Base-by-base conservation (phyloP, 345 rosid genomes). In the Populus deltoides region DNA sequence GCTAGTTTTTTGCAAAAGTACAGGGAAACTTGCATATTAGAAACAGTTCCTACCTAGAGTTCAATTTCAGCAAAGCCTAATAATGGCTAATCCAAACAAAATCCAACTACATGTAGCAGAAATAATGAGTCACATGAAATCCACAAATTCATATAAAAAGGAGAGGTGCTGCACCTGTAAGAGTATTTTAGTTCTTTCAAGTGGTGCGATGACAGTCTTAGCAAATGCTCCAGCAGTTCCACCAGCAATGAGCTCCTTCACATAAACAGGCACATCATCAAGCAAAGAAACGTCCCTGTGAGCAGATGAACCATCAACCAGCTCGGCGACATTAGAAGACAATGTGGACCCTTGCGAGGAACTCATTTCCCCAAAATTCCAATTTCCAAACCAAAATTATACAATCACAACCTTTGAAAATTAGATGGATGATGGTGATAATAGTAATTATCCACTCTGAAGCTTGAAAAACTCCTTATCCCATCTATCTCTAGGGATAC, bases 151-250 rank as follows among this genome's bases (percentile, higher is more conserved):
- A 35, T 22, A 18, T 51, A 27, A 66, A 67, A 63, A 25, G 29
- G 43, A 39, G 27, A 27, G 75, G 75, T 10, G 63, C 31, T 55
- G 84, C 76, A 95, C 99, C 99, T 93, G 99, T 83, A 95, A 81
- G 7, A 95, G 91, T 75, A 95, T 95, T 79, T 95, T 95, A 81
- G 80, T 89, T 77, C 99, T 90, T 73, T 93, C 98, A 51, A 96
- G 88, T 33, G 98, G 99, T 6, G 98, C 99, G 81, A 96, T 90
- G 8, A 93, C 92, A 77, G 97, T 91, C 81, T 96, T 96, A 22
- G 98, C 97, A 82, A 96, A 72, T 10, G 89, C 99, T 1, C 99
- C 99, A 29, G 98, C 99, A 86, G 92, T 93, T 66, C 98, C 99
- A 11, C 98, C 98, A 67, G 98, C 97, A 75, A 95, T 89, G 69